Base-by-base conservation (phyloP, 2,329 filamentous ascomycete genomes). In the Penicillium expansum region DNA sequence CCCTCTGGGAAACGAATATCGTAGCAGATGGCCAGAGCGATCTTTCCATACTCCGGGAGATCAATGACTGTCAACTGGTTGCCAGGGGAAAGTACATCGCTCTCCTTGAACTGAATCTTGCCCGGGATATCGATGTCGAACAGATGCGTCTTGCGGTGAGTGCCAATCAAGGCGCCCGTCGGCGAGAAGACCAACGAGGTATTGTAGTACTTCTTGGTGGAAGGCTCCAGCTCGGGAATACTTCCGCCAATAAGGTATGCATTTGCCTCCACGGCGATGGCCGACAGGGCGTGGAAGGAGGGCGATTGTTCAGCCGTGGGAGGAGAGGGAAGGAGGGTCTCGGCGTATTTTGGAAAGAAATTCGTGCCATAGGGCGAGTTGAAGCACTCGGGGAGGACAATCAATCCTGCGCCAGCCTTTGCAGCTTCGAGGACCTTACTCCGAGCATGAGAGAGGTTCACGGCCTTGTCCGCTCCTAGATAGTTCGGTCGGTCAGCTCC, bases 111-210 rank as follows among this genome's bases (percentile, higher is more conserved):
- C 13, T 79, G 88, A 74, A 99, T 96, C 78, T 92, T 92, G 60
- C 92, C 93, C 0, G 94, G 94, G 62, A 99, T 97, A 73, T 96
- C 88, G 67, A 99, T 99, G 76, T 97, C 94, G 75, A 99, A 99
- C 42, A 99, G 83, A 76, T 99, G 94, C 42, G 94, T 87, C 79
- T 99, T 99, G 67, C 94, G 86, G 74, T 97, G 92, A 2, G 87
- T 90, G 6, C 86, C 91, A n/a, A 99, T 81, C 48, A 97, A 80
- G n/a, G 82, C 73, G 4, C 94, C 94, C 10, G 82, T 77, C 0
- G 92, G 92, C 0, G 82, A 84, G 75, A 99, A 99, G 8, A 89
- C 86, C 45, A 99, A 80, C 29, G 86, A 88, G 3, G 94, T 97
- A 78, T 99, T 99, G 82, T 94, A 96, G 77, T 92, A 89, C 64